Base-by-base conservation (phyloP, 148 eudicot genomes). In the Nyssa sinensis region DNA sequence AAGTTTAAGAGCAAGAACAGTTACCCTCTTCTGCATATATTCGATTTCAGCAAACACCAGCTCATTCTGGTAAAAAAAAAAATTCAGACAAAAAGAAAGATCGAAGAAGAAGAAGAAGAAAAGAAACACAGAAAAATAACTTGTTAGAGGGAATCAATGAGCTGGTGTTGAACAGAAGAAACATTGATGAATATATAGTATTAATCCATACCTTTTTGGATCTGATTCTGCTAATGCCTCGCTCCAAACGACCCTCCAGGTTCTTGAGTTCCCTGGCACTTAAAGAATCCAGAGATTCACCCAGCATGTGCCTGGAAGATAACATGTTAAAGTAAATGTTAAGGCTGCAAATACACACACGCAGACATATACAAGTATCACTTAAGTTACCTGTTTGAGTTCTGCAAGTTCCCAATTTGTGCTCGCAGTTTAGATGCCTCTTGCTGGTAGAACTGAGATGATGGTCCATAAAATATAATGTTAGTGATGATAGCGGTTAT, bases 1-100 rank as follows among this genome's bases (percentile, higher is more conserved):
- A n/a, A 32, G 34, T 23, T n/a, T 21, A 75, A 62, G 63, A 37
- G 73, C 0, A 35, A 61, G 75, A 76, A 28, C 0, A 66, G 37
- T 79, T 85, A 94, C 97, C 98, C 92, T 88, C 69, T 92, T 90
- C 69, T 92, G 98, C 97, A 94, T 87, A 79, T 83, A 90, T 80
- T 92, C 97, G 23, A 94, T 88, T 87, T 94, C 98, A 67, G 91
- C 93, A 86, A 90, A 90, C 63, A 94, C 81, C 66, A 94, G 83
- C 86, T 94, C 98, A 86, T 94, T 93, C 98, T 93, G 81, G 74
- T 33, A 58, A 21, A 63, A 55, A 33, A 24, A 19, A 49, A 80
- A n/a, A n/a, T n/a, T n/a, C n/a, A n/a, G n/a, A n/a, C n/a, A n/a
- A n/a, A n/a, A n/a, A n/a, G n/a, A n/a, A n/a, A n/a, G n/a, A n/a